Conservation (phyloP, 2,329 filamentous ascomycete species). For the Botrytis deweyae region DNA sequence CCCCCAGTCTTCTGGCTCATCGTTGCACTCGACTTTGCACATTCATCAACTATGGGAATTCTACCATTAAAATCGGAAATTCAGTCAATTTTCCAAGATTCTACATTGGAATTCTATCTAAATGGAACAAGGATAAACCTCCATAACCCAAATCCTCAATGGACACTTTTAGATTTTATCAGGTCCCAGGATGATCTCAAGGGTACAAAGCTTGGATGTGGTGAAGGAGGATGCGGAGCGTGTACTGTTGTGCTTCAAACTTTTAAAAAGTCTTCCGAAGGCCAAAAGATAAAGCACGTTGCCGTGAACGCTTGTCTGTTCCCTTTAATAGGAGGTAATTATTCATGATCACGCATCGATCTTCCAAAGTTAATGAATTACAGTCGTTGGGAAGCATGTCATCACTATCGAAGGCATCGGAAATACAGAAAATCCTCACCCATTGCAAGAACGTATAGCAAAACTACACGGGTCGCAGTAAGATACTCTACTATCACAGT, state of each 20-base stretch:
- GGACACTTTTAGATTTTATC: constrained; percentile 87
- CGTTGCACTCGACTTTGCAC: background rate
- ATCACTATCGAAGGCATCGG: constrained; percentile 96
- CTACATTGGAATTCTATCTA: constrained; percentile 80
- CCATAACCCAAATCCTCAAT: constrained; percentile 84
- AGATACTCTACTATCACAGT: constrained; percentile 36
- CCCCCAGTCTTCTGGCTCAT: background rate
- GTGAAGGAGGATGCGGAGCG: constrained; percentile 91
- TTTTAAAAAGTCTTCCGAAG: constrained; percentile 60
- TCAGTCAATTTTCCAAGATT: constrained; percentile 28
- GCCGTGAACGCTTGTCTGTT: constrained; percentile 87
- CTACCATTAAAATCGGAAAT: constrained; percentile 28
- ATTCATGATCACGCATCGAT: background rate
- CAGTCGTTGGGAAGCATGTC: constrained; percentile 90
- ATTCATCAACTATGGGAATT: constrained; percentile 21
- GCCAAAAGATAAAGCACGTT: constrained; percentile 78
- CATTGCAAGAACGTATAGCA: constrained; percentile 84
- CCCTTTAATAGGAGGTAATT: constrained; percentile 33
- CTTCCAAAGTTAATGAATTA: background rate
- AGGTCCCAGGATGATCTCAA: constrained; percentile 75
- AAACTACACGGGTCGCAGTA: constrained; percentile 88
- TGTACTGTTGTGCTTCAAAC: constrained; percentile 93
- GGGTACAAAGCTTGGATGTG: constrained; percentile 92
- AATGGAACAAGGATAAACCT: constrained; percentile 86
- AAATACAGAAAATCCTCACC: constrained; percentile 78